Evolutionary conservation across 2,329 filamentous ascomycete genomes (phyloP).

Genomic region (Myriosclerotinia duriaeana): DNA sequence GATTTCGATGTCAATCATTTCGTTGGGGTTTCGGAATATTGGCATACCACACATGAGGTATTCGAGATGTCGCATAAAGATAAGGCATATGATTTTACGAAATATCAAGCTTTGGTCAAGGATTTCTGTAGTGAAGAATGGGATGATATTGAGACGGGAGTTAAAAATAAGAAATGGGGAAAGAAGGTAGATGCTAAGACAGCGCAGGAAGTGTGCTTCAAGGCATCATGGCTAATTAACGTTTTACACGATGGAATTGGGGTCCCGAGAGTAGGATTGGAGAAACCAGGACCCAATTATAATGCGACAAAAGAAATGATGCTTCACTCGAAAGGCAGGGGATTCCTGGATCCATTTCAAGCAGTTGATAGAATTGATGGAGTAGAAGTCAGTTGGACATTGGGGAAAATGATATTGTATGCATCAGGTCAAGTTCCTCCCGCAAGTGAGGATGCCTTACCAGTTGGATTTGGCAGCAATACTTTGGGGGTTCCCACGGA

Average conservation of each 20-base stretch:
- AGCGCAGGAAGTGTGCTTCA: constrained; percentile 90
- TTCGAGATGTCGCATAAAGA: constrained; percentile 75
- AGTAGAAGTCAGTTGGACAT: constrained; percentile 93
- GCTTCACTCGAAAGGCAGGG: constrained; percentile 68
- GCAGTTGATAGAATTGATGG: constrained; percentile 89
- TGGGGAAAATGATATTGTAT: constrained; percentile 95
- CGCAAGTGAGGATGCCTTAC: constrained; percentile 57
- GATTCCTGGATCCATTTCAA: constrained; percentile 82
- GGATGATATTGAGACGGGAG: constrained; percentile 67
- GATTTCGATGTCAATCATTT: constrained; percentile 98
- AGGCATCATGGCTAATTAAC: constrained; percentile 96
- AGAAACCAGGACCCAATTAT: constrained; percentile 55
- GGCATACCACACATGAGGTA: constrained; percentile 96
- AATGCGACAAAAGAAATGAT: constrained; percentile 73
- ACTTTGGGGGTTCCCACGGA: constrained; percentile 61
- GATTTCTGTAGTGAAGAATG: constrained; percentile 85
- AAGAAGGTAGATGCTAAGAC: constrained; percentile 71
- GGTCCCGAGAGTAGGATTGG: constrained; percentile 79
- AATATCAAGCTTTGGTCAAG: constrained; percentile 81
- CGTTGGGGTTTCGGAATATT: constrained; percentile 95
- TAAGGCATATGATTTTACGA: constrained; percentile 83
- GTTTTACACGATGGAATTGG: constrained; percentile 95
- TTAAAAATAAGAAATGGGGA: constrained; percentile 68
- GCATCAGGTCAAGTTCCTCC: constrained; percentile 84
- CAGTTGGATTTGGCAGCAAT: constrained; percentile 94